These are phyloP conservation scores for Thuidium tamariscinum DNA, from an alignment of 225 moss, liverwort and hornwort species.

Conservation along the genomic window DNA sequence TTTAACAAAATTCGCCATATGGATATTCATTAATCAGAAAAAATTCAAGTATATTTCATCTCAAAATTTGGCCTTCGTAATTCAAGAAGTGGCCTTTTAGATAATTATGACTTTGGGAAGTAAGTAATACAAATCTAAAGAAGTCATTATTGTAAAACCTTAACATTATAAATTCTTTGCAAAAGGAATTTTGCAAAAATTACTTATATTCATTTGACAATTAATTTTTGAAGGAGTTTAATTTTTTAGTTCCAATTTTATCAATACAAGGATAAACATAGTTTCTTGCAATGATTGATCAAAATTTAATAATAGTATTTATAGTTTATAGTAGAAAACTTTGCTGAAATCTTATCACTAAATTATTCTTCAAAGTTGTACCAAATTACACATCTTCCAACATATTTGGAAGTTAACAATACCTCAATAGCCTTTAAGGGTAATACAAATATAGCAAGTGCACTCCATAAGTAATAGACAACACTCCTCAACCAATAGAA, in stretches of 20 bases:
- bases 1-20: too few relatives aligned
- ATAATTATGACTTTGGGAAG: neutral
- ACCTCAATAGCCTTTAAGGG: too few relatives aligned
- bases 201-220: neutral
- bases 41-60: neutral
- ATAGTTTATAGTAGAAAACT: neutral
- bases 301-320: fast-evolving
- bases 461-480: neutral
- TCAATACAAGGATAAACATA: neutral
- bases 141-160: neutral
- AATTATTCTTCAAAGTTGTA: neutral
- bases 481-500: neutral
- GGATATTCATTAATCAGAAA: neutral
- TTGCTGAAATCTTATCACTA: too few relatives aligned
- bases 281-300: neutral
- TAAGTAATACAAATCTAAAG: neutral
- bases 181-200: neutral
- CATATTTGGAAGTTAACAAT: neutral
- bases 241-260: neutral
- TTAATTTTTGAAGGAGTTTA: neutral
- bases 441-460: neutral
- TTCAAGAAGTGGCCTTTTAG: neutral
- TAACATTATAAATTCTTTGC: neutral
- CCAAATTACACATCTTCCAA: too few relatives aligned
- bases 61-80: neutral